Evolutionary conservation across 139 green algal species (phyloP).

Genomic region (Coelastrella sp.): DNA sequence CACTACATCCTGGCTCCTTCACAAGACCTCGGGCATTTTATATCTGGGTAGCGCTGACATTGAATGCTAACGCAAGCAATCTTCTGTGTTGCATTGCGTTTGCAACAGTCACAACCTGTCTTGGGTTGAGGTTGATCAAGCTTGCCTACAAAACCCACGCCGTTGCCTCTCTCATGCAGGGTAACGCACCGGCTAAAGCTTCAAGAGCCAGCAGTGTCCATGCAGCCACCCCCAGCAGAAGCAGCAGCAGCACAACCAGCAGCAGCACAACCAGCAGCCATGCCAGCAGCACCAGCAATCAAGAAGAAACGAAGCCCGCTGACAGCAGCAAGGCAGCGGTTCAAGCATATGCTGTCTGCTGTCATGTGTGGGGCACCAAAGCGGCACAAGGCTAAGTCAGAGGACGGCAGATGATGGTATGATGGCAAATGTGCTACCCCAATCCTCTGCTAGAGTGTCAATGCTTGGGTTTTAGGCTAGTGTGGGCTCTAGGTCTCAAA

Average conservation of each 20-base stretch:
- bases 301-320: background rate
- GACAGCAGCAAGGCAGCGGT: background rate
- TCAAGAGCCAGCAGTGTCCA: background rate
- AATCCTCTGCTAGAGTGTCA: too few species aligned
- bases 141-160: too few species aligned
- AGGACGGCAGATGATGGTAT: background rate
- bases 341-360: constrained; percentile 29
- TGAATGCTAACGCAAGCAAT: too few species aligned
- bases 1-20: too few species aligned
- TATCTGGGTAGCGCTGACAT: too few species aligned
- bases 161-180: background rate
- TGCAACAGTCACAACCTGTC: background rate
- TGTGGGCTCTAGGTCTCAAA: too few species aligned
- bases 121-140: too few species aligned
- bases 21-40: too few species aligned
- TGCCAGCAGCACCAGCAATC: background rate
- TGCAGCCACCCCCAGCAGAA: background rate
- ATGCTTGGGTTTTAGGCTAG: too few species aligned
- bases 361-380: background rate
- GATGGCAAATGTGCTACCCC: too few species aligned
- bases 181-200: constrained; percentile 9
- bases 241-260: constrained; percentile 13
- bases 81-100: too few species aligned
- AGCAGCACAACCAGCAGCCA: constrained; percentile 9
- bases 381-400: background rate